Base-by-base conservation (phyloP, 2,329 filamentous ascomycete genomes). In the Ophiocordyceps robertsii region DNA sequence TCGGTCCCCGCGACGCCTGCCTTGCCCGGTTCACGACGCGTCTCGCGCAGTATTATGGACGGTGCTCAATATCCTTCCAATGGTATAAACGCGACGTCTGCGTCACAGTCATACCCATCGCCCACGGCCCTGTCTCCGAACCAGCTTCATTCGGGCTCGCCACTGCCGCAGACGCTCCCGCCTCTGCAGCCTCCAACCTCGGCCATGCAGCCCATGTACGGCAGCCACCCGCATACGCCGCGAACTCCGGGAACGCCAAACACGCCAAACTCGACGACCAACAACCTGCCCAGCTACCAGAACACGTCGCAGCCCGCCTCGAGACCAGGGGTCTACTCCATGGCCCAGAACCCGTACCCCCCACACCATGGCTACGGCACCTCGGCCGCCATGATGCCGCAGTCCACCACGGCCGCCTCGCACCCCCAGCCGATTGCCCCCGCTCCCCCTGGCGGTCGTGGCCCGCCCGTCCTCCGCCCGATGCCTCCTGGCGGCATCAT, bases 391-490 rank as follows among this genome's bases (percentile, higher is more conserved):
- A 80, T 84, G 72, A 72, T 84, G 66, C 73, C 80, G 38, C 78
- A 83, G 60, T 65, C 79, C 21, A 78, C 80, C 11, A 73, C 75
- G 39, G 70, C 81, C 37, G 72, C 80, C 52, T 77, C 78, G 42
- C 83, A 86, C 58, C 82, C 81, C 38, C 82, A 86, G 61, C 78
- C 81, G 30, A 84, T 87, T 56, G 83, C 83, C 37, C 82, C 83
- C 14, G 83, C 83, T 36, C 82, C 82, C 39, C 65, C 61, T 46
- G 75, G 65, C 56, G 66, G 68, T 35, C 70, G 74, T 32, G 67
- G 66, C 17, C 75, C 77, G 46, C 76, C 76, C 16, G 69, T 77
- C 12, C 61, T 83, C 51, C 77, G 80, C 42, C 79, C 80, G n/a
- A 80, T 86, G 72, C 82, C 82, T 13, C 73, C 80, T 1, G 75